Evolutionary conservation across 139 green algal genomes (phyloP).

Genomic region (Picochlorum sp.): DNA sequence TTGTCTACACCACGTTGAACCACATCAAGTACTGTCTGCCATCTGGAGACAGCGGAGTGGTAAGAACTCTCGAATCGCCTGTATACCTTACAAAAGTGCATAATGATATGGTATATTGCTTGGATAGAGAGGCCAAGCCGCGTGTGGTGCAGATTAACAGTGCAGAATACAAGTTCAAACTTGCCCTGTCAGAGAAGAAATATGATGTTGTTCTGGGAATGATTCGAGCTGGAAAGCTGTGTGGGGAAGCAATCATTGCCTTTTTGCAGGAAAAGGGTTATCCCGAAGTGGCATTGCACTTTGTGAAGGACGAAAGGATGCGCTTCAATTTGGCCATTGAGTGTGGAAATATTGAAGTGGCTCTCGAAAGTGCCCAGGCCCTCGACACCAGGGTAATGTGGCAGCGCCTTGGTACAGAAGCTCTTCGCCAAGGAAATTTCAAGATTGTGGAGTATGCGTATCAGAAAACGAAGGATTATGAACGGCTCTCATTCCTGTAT

Average conservation of each 20-base stretch:
- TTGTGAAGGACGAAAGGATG: slow-evolving; percentile 83
- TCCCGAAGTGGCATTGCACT: slow-evolving; percentile 95
- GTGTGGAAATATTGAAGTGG: slow-evolving; percentile 97
- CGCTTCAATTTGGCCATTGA: slow-evolving; percentile 93
- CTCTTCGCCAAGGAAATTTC: slow-evolving; percentile 88
- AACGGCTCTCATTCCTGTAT: slow-evolving; percentile 98
- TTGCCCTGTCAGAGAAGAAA: slow-evolving; percentile 84
- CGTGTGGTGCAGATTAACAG: slow-evolving; percentile 81
- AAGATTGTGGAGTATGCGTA: slow-evolving; percentile 98
- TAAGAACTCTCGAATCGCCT: slow-evolving; percentile 91
- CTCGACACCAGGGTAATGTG: slow-evolving; percentile 96
- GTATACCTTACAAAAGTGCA: slow-evolving; percentile 88
- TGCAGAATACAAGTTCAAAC: slow-evolving; percentile 99
- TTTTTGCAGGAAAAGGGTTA: slow-evolving; percentile 98
- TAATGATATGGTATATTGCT: slow-evolving; percentile 70
- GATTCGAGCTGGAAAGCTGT: slow-evolving; percentile 81
- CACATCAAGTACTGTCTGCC: slow-evolving; percentile 99
- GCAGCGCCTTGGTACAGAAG: slow-evolving; percentile 83
- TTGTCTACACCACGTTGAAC: slow-evolving; percentile 99
- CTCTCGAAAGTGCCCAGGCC: slow-evolving; percentile 79
- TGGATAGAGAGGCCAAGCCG: slow-evolving; percentile 94
- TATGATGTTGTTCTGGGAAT: slow-evolving; percentile 92
- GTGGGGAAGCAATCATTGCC: slow-evolving; percentile 93
- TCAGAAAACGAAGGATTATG: slow-evolving; percentile 98
- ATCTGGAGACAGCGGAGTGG: slow-evolving; percentile 95